Conservation (phyloP, 2,329 filamentous ascomycete species). For the Coniochaeta prunicola region DNA sequence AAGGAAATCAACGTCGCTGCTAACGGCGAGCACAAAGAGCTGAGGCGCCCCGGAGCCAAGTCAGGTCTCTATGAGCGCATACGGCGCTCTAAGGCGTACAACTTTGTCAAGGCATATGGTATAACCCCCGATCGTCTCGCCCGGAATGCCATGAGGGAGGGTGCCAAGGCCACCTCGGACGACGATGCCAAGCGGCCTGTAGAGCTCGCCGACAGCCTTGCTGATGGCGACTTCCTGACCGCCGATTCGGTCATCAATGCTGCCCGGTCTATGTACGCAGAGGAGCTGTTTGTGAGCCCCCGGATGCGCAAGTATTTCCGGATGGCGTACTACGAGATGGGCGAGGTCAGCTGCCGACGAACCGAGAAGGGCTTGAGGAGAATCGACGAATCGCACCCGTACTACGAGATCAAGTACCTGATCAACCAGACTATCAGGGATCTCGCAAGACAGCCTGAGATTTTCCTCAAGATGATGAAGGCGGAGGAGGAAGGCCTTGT, state of each 20-base stretch:
- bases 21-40: constrained; percentile 51
- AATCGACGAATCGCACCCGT: constrained; percentile 91
- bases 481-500: constrained; percentile 91
- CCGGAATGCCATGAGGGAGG: constrained; percentile 73
- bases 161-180: constrained; percentile 74
- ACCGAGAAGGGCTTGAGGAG: constrained; percentile 91
- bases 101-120: constrained; percentile 81
- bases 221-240: constrained; percentile 67
- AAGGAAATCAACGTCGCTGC: constrained; percentile 68
- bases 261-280: constrained; percentile 80
- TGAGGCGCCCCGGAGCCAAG: constrained; percentile 76
- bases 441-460: constrained; percentile 74
- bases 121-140: constrained; percentile 85
- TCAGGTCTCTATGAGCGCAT: constrained; percentile 78
- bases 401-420: constrained; percentile 97
- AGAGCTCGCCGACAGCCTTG: constrained; percentile 75
- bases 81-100: constrained; percentile 70
- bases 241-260: constrained; percentile 69
- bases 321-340: constrained; percentile 73
- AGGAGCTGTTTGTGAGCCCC: constrained; percentile 83
- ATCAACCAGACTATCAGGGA: constrained; percentile 80
- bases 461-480: constrained; percentile 95
- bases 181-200: constrained; percentile 75
- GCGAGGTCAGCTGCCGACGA: constrained; percentile 77
- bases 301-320: constrained; percentile 85